Evolutionary conservation across 2,329 filamentous ascomycete species (phyloP).

Genomic region (Aspergillus persii): DNA sequence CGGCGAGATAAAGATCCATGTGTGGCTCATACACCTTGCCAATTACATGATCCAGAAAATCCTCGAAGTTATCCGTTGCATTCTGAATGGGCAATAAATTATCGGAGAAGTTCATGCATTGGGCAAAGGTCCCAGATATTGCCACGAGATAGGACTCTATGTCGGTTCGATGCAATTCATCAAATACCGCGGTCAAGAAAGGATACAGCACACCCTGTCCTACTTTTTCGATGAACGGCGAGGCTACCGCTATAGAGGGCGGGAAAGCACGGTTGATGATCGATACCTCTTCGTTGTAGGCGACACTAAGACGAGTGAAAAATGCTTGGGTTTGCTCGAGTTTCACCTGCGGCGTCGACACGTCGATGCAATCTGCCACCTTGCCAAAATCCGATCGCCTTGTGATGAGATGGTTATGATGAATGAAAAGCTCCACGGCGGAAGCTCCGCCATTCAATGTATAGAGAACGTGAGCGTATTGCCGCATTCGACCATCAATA

Average conservation of each 20-base stretch:
- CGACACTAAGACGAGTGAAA: constrained; percentile 69
- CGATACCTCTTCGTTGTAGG: constrained; percentile 77
- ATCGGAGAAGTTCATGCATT: constrained; percentile 73
- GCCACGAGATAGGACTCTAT: constrained; percentile 78
- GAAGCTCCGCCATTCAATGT: constrained; percentile 76
- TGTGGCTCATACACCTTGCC: constrained; percentile 82
- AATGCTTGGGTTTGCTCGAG: constrained; percentile 79
- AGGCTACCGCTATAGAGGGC: constrained; percentile 66
- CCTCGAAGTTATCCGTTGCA: constrained; percentile 59
- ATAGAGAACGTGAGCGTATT: constrained; percentile 83
- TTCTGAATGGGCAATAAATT: constrained; percentile 65
- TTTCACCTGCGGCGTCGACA: constrained; percentile 64
- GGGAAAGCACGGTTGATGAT: constrained; percentile 84
- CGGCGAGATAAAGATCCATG: constrained; percentile 86
- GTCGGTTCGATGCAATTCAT: constrained; percentile 77
- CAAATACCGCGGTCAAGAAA: constrained; percentile 80
- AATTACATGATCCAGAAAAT: constrained; percentile 66
- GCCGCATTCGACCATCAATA: constrained; percentile 81
- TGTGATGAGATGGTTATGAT: constrained; percentile 80
- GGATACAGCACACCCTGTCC: constrained; percentile 79
- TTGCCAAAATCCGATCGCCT: constrained; percentile 70
- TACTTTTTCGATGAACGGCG: constrained; percentile 76
- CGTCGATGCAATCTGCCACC: constrained; percentile 77
- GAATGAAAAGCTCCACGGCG: constrained; percentile 79
- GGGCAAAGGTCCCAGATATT: constrained; percentile 83